A percentile compares a stretch with the other conserved stretches of the same genome.
phyloP scores from a whole-genome alignment of 345 rosid species.

The Odontarrhena argentea region DNA sequence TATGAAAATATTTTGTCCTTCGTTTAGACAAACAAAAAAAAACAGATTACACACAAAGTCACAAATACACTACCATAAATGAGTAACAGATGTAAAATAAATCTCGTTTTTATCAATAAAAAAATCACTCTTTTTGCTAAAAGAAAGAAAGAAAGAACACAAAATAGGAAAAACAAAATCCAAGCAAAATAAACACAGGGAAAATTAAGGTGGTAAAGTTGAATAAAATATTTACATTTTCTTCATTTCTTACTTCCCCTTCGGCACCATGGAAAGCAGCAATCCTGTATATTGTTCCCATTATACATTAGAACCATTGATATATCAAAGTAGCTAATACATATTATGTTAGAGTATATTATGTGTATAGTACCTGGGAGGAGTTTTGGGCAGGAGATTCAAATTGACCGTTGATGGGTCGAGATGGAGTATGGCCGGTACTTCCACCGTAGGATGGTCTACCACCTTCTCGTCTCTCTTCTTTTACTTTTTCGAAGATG shows the following conservation, averaged over 20 bases:
- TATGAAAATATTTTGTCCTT: background rate
- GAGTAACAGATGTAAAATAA: background rate
- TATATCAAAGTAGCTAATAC: background rate
- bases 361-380: too few species aligned
- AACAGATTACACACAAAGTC: background rate
- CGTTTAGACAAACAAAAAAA: background rate
- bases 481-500: slow-evolving; percentile 43
- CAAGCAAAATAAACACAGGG: background rate
- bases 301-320: background rate
- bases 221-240: slow-evolving; percentile 7
- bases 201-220: background rate
- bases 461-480: slow-evolving; percentile 36
- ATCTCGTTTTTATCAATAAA: background rate
- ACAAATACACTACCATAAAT: slow-evolving; percentile 10
- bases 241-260: slow-evolving; percentile 32
- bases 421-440: slow-evolving; percentile 33
- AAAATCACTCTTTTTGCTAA: slow-evolving; percentile 22
- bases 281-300: slow-evolving; percentile 45
- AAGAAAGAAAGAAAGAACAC: background rate
- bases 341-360: too few species aligned
- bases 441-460: slow-evolving; percentile 33
- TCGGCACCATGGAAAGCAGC: slow-evolving; percentile 54
- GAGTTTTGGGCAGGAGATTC: slow-evolving; percentile 16
- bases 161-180: background rate
- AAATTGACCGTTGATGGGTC: slow-evolving; percentile 30